These are phyloP conservation scores for Phytophthora pluvialis DNA, from an alignment of 352 stramenopile genomes.

Conservation along the genomic window DNA sequence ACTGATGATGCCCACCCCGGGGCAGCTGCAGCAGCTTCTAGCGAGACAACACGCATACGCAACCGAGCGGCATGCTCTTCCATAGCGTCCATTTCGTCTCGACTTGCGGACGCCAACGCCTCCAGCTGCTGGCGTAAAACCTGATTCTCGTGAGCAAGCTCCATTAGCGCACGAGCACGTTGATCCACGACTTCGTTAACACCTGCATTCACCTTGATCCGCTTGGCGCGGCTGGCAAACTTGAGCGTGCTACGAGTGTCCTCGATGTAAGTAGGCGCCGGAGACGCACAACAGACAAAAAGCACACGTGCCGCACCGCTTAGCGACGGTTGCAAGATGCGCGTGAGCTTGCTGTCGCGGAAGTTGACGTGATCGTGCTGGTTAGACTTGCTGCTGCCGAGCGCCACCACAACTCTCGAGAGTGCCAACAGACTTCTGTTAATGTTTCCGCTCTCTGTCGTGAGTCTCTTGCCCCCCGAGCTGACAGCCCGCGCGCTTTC, in stretches of 20 bases:
- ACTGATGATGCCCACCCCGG: slow-evolving; percentile 26
- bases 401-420: slow-evolving; percentile 91
- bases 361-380: slow-evolving; percentile 89
- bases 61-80: slow-evolving; percentile 39
- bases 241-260: slow-evolving; percentile 92
- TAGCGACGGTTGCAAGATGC: slow-evolving; percentile 90
- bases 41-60: slow-evolving; percentile 44
- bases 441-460: slow-evolving; percentile 59
- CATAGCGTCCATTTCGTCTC: slow-evolving; percentile 47
- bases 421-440: slow-evolving; percentile 79
- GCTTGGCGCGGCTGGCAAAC: slow-evolving; percentile 91
- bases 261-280: slow-evolving; percentile 75
- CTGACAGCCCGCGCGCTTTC: slow-evolving; percentile 91
- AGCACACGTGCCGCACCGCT: slow-evolving; percentile 82
- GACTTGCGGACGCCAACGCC: slow-evolving; percentile 36
- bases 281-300: slow-evolving; percentile 89
- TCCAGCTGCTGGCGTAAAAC: slow-evolving; percentile 46
- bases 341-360: slow-evolving; percentile 93
- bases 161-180: slow-evolving; percentile 37
- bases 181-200: slow-evolving; percentile 56
- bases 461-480: slow-evolving; percentile 59
- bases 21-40: slow-evolving; percentile 44
- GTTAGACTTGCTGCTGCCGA: slow-evolving; percentile 74
- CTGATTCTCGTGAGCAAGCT: slow-evolving; percentile 57
- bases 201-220: slow-evolving; percentile 65